Base-by-base conservation (phyloP, 2,329 filamentous ascomycete species). In the Botryotinia calthae region DNA sequence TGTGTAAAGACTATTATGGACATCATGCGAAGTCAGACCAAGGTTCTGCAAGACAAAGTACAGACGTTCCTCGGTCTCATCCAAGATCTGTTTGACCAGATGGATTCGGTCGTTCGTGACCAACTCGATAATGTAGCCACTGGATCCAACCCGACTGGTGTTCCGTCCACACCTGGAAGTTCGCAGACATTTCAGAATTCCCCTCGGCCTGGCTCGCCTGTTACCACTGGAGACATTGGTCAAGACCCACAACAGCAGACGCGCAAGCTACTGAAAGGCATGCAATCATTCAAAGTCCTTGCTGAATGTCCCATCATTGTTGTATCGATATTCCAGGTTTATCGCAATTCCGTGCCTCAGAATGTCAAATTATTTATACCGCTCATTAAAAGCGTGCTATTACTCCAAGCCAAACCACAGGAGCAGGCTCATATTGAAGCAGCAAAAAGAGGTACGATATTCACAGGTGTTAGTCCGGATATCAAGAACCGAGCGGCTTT, bases 1-100 rank as follows among this genome's bases (percentile, higher is more conserved):
- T 98, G 95, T 81, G 94, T 99, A 84, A 99, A 99, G 86, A 97
- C 95, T 22, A 94, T 97, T 69, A 98, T 97, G 85, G 96, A 99
- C 81, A 91, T 98, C 76, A 94, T 97, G 87, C 91, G 96, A 66
- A 94, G 97, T 80, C 95, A 98, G 82, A 89, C 91, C 73, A 97
- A 95, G 83, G 90, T 91, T 40, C 89, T 98, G 12, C 84, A 85
- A n/a, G 87, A 88, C 73, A 94, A 93, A 81, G 95, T 98, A 5
- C 95, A 98, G 82, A 88, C 90, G 3, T 99, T 99, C 82, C 84
- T 99, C 73, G 90, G 91, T 72, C 86, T 99, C 54, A 98, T 99
- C 67, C 92, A 97, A 80, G 94, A 98, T 81, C 91, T 99, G 81
- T 99, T 99, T 79, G 91, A 97, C 82, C 92, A 94, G 78, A 97